A percentile compares a stretch with the other conserved stretches of the same genome.
phyloP scores from a whole-genome alignment of 768 basidiomycete species.

The Arthromyces matolae region DNA sequence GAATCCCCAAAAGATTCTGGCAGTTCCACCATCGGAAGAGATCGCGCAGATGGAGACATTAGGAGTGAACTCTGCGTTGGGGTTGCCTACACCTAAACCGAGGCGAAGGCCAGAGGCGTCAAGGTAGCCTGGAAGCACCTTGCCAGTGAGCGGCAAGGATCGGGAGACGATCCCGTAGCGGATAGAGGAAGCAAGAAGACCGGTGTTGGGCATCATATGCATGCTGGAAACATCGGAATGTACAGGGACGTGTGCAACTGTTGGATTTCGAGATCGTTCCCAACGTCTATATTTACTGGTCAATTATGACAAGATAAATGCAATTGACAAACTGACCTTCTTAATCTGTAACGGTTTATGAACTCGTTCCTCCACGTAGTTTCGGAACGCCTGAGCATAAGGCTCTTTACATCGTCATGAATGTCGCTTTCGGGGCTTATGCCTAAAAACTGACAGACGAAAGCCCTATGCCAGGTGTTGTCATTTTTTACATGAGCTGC shows the following conservation, averaged over 20 bases:
- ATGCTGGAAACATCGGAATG: constrained; percentile 53
- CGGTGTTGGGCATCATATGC: constrained; percentile 53
- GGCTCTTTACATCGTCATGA: constrained; percentile 37
- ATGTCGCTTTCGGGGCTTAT: constrained; percentile 63
- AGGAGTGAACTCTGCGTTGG: constrained; percentile 71
- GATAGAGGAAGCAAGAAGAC: constrained; percentile 60
- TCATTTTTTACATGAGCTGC: constrained; percentile 71
- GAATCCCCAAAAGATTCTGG: constrained; percentile 72
- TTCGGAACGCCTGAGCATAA: constrained; percentile 55
- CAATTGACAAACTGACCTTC: constrained; percentile 39
- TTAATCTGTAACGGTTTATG: constrained; percentile 49
- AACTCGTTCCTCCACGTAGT: constrained; percentile 71
- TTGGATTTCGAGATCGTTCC: constrained; percentile 57
- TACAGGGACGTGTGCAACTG: constrained; percentile 62
- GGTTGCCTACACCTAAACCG: constrained; percentile 65
- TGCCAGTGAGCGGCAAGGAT: constrained; percentile 67
- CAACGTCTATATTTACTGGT: constrained; percentile 50
- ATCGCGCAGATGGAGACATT: constrained; percentile 59
- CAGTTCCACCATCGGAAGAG: constrained; percentile 60
- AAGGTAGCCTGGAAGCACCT: constrained; percentile 65
- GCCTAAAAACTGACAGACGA: constrained; percentile 62
- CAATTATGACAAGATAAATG: background rate
- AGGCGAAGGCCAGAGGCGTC: constrained; percentile 57
- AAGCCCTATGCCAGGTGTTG: constrained; percentile 76
- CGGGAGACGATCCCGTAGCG: constrained; percentile 71